These are phyloP conservation scores for Nigrospora sphaerica DNA, from an alignment of 2,329 filamentous ascomycete species.

Conservation along the genomic window DNA sequence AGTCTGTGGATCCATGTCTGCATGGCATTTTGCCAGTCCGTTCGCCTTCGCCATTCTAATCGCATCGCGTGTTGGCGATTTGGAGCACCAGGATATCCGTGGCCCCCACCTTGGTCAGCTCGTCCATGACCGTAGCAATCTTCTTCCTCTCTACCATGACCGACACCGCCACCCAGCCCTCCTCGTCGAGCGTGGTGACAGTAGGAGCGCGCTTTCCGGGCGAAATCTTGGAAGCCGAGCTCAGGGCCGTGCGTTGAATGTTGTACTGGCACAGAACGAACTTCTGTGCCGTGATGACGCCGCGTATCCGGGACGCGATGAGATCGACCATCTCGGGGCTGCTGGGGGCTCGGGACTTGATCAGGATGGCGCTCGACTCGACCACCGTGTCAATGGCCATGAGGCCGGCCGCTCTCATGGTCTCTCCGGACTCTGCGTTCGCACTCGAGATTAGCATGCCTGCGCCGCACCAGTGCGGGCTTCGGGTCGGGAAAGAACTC, in stretches of 20 bases:
- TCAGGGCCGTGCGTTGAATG: conserved; percentile 63
- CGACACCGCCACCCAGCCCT: conserved; percentile 89
- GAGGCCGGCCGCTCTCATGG: conserved; percentile 91
- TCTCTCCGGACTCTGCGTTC: conserved; percentile 81
- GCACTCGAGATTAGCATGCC: background rate
- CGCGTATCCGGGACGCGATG: conserved; percentile 79
- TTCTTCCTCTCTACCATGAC: conserved; percentile 88
- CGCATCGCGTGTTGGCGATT: conserved; percentile 60
- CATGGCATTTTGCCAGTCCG: too few species aligned
- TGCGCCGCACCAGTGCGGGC: background rate
- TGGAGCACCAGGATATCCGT: conserved; percentile 79
- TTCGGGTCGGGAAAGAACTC: conserved; percentile 28
- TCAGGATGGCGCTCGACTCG: conserved; percentile 78
- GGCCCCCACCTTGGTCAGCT: conserved; percentile 67
- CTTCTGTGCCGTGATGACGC: conserved; percentile 90
- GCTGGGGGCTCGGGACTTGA: conserved; percentile 80
- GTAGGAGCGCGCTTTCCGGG: conserved; percentile 92
- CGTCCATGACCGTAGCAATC: conserved; percentile 82
- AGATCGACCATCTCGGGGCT: conserved; percentile 75
- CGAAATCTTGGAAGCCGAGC: conserved; percentile 67
- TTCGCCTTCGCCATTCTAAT: background rate
- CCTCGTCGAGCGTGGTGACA: conserved; percentile 79
- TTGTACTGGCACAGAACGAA: conserved; percentile 98
- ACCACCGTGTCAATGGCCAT: conserved; percentile 93
- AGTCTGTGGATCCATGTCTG: too few species aligned